Percentiles rank a stretch among this genome's conserved stretches.
These are phyloP conservation scores for Oryza brachyantha DNA, from an alignment of 176 grass and related monocot genomes.

Conservation along the genomic window DNA sequence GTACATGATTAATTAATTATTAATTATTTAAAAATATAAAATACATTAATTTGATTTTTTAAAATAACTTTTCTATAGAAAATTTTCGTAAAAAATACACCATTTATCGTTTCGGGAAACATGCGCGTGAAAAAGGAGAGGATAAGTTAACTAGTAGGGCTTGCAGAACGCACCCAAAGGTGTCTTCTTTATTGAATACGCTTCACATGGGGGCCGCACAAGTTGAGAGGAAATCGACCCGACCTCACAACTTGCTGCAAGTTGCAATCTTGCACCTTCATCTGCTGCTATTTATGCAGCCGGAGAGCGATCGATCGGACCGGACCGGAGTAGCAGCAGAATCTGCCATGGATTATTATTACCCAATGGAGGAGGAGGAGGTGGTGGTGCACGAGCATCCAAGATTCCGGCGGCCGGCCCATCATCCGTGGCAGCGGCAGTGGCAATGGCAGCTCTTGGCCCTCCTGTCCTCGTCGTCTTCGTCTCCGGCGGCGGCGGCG, in stretches of 20 bases:
- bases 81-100: no score
- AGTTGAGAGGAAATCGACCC: not conserved
- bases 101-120: no score
- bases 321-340: not conserved
- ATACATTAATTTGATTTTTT: no score
- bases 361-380: slow-evolving; percentile 25
- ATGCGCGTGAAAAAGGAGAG: no score
- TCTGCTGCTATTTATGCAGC: not conserved
- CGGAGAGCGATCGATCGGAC: not conserved
- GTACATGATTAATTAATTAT: no score
- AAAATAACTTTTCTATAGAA: no score
- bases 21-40: no score
- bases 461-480: slow-evolving; percentile 14
- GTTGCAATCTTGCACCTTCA: slow-evolving; percentile 2
- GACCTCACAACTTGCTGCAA: not conserved
- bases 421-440: slow-evolving; percentile 11
- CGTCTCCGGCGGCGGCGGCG: not conserved
- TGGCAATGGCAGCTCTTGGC: slow-evolving; percentile 42
- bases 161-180: no score
- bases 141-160: no score
- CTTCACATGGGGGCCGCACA: slow-evolving; percentile 20
- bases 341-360: slow-evolving; percentile 27
- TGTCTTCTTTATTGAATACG: not conserved
- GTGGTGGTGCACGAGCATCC: not conserved
- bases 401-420: not conserved